phyloP scores from a whole-genome alignment of 2,329 filamentous ascomycete species.

The Nothophoma quercina region DNA sequence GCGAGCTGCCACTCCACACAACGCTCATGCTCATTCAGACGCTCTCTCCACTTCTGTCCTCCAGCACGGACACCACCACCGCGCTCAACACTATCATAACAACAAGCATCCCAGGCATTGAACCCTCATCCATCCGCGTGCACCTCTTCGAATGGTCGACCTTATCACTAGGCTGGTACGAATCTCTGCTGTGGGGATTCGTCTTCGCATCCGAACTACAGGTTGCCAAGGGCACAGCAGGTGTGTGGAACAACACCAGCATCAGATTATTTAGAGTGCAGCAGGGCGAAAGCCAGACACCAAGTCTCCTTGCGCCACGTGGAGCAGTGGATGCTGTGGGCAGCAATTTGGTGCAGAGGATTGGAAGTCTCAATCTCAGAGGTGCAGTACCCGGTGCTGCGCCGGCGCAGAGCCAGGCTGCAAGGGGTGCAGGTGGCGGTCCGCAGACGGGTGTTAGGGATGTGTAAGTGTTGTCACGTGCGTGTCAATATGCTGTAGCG shows the following conservation, averaged over 20 bases:
- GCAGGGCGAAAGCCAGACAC: constrained; percentile 79
- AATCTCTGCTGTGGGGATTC: constrained; percentile 91
- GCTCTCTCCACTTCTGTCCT: constrained; percentile 60
- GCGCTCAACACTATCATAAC: constrained; percentile 62
- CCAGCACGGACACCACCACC: constrained; percentile 53
- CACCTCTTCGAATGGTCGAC: constrained; percentile 96
- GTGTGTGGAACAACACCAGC: constrained; percentile 90
- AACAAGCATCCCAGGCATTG: constrained; percentile 73
- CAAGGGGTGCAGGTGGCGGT: constrained; percentile 28
- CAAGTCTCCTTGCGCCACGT: constrained; percentile 81
- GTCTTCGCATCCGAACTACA: constrained; percentile 92
- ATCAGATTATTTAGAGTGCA: constrained; percentile 92
- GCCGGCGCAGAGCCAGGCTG: constrained; percentile 30
- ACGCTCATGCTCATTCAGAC: constrained; percentile 77
- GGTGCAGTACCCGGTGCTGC: constrained; percentile 36
- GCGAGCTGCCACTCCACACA: constrained; percentile 87
- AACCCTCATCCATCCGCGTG: constrained; percentile 76
- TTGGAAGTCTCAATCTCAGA: constrained; percentile 80
- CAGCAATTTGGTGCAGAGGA: constrained; percentile 84
- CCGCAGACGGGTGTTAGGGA: constrained; percentile 42
- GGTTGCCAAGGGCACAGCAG: constrained; percentile 83
- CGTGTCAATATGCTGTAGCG: neutral
- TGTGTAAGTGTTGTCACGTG: constrained; percentile 41
- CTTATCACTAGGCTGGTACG: constrained; percentile 91
- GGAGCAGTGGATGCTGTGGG: constrained; percentile 94